Base-by-base conservation (phyloP, 2,329 filamentous ascomycete genomes). In the Ophiostoma sp. region DNA sequence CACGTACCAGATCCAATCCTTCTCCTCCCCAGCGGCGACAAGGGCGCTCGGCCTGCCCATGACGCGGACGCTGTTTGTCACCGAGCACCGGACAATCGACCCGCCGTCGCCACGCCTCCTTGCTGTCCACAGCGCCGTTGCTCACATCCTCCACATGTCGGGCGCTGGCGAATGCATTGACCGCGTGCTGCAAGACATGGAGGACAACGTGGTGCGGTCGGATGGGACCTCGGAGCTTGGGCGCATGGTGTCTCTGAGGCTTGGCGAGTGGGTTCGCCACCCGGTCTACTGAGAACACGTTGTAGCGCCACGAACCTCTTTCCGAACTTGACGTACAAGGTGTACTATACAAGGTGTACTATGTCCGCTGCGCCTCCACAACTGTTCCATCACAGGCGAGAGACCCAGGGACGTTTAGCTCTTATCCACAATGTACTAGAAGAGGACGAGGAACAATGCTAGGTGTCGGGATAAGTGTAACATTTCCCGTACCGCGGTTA, bases 1-100 rank as follows among this genome's bases (percentile, higher is more conserved):
- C 69, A 76, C 75, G 13, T 78, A 77, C 68, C 72, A 52, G n/a
- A 77, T 78, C 67, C 54, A 75, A 11, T 73, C 73, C 1, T 76
- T 76, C 68, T 10, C 67, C 4, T 76, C 68, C n/a, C 67, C 13
- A 31, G 3, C 6, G 23, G 11, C 6, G 5, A 54, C 20, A 10
- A 31, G 1, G 8, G 11, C 4, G 3, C 31, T 68, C n/a, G 3
- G 23, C n/a, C 23, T 71, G 5, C 70, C 70, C 11, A 68, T 71
- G 2, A 68, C 65, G 4, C 65, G 70, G 1, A 62, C 66, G 17
- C 57, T 70, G 0, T 71, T 66, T 27, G 33, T 68, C 8, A 69
- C 68, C 1, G 66, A 68, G 1, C 27, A 23, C 7, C 41, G 36
- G 20, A 70, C 70, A 1, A 71, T 68, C 27, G 70, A 69, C 31